phyloP scores from a whole-genome alignment of 2,329 filamentous ascomycete species.

The Chaetomium globosum region DNA sequence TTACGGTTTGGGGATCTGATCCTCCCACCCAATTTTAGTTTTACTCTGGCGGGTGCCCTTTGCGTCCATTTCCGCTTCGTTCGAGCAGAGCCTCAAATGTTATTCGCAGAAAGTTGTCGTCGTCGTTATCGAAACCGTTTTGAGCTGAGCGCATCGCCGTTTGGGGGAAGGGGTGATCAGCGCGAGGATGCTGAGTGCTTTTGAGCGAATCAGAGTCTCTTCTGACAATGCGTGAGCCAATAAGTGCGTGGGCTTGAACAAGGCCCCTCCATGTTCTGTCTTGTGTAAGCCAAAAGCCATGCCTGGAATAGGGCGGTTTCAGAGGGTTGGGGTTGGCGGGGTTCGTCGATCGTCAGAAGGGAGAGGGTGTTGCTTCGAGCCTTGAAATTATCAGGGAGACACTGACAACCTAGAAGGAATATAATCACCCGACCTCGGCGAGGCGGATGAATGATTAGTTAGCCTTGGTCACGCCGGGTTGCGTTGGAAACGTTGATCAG shows the following conservation, averaged over 20 bases:
- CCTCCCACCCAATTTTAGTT: background rate
- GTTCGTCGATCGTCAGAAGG: no score
- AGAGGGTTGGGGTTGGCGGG: no score
- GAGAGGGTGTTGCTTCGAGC: background rate
- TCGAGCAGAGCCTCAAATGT: background rate
- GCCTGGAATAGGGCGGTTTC: constrained; percentile 2
- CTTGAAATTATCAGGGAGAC: background rate
- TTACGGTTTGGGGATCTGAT: background rate
- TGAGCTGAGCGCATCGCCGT: constrained; percentile 26
- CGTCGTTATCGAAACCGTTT: constrained; percentile 20
- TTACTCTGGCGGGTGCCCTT: background rate
- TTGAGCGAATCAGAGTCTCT: constrained; percentile 29
- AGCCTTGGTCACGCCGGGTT: background rate
- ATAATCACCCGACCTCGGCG: background rate
- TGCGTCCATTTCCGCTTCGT: background rate
- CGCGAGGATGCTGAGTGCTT: constrained; percentile 26
- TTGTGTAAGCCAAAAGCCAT: background rate
- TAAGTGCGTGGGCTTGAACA: constrained; percentile 25
- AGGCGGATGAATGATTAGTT: background rate
- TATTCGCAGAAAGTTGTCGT: constrained; percentile 12
- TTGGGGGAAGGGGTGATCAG: constrained; percentile 33
- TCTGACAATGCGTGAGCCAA: constrained; percentile 27
- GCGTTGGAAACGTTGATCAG: constrained; percentile 3
- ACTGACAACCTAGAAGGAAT: background rate
- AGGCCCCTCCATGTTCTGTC: background rate